phyloP scores from a whole-genome alignment of 2,329 filamentous ascomycete species.

The Pseudogymnoascus pannorum region DNA sequence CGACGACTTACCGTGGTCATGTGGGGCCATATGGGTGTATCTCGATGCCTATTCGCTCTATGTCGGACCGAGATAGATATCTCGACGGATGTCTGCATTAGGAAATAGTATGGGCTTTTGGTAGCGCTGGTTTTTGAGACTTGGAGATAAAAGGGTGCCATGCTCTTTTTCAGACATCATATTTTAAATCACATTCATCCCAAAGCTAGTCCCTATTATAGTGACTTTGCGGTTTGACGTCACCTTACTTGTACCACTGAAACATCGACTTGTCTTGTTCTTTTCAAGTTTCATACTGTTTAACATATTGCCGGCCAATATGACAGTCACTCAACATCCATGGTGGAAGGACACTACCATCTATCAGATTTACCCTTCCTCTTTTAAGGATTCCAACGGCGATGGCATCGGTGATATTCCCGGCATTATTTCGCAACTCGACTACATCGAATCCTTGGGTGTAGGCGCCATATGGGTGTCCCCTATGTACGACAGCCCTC shows the following conservation, averaged over 20 bases:
- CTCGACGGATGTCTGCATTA: background rate
- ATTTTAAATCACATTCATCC: background rate
- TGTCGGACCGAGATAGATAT: background rate
- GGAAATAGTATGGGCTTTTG: background rate
- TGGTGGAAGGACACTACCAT: conserved; percentile 37
- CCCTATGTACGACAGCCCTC: conserved; percentile 57
- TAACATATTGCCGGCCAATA: background rate
- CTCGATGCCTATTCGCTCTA: background rate
- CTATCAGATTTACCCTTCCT: conserved; percentile 54
- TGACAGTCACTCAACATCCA: conserved; percentile 5
- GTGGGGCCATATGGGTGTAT: background rate
- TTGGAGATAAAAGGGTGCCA: background rate
- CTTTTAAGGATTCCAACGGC: conserved; percentile 49
- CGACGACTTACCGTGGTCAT: background rate
- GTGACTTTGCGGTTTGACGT: too few relatives aligned
- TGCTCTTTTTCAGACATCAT: background rate
- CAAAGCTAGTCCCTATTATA: too few relatives aligned
- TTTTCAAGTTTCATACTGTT: background rate
- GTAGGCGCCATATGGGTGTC: conserved; percentile 61
- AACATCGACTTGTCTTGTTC: background rate
- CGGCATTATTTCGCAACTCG: conserved; percentile 55
- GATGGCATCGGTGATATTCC: conserved; percentile 55
- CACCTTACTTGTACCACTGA: too few relatives aligned
- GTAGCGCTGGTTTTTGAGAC: background rate
- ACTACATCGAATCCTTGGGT: conserved; percentile 54